Base-by-base conservation (phyloP, 2,329 filamentous ascomycete species). In the Hypoxylon sp. region DNA sequence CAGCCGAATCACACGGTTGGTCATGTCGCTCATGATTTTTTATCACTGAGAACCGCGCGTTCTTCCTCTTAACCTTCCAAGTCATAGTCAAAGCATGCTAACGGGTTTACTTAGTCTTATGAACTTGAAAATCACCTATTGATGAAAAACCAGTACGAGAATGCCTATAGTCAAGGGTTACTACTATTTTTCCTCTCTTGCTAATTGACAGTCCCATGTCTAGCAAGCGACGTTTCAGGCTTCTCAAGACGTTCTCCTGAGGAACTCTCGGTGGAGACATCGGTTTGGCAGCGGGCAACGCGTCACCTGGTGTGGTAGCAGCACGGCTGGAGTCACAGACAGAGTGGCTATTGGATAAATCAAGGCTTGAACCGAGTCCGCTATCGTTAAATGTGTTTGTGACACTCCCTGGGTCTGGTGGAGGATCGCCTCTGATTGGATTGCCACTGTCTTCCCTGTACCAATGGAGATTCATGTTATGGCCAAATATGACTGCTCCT, bases 401-500 rank as follows among this genome's bases (percentile, higher is more conserved):
- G 12, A 11, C 12, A 12, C 9, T 34, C 9, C 30, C 30, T 34
- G 4, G 11, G 1, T 34, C 30, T 14, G 30, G 30, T 34, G 30
- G 30, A 14, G 11, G 9, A 14, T 34, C 30, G 30, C 30, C 30
- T 12, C 4, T 34, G 9, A 34, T 11, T 14, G 30, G 30, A 12
- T 34, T 11, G 2, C 30, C 30, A 12, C 30, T 16, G 14, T 59
- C 48, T 41, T 25, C 21, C 53, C 47, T 62, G 11, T 48, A 14
- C 56, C 57, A 61, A 23, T 50, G 37, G n/a, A 48, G n/a, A 29
- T 45, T 61, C 46, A 46, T 47, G 9, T 47, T 57, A 21, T 57
- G 52, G 3, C 57, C 46, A 21, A 61, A 65, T 54, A 56, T 61
- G 19, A 57, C 56, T 34, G 52, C 63, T n/a, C 63, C 47, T 25